phyloP scores from a whole-genome alignment of 257 asterid species.

The Solanum pinnatisectum region DNA sequence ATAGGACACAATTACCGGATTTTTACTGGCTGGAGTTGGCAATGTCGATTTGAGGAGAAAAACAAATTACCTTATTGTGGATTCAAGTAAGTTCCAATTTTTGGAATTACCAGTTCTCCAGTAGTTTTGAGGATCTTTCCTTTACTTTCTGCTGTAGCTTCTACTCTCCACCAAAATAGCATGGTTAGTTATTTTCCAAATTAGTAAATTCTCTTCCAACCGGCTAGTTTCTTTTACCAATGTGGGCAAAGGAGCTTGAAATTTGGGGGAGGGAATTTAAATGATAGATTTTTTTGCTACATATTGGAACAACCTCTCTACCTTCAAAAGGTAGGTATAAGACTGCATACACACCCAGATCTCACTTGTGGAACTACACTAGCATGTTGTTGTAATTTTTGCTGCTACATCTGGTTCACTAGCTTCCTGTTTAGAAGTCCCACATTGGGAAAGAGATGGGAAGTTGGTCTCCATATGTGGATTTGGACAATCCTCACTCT shows the following conservation, averaged over 20 bases:
- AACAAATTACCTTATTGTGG: conserved; percentile 85
- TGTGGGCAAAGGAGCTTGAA: background rate
- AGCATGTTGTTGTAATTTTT: background rate
- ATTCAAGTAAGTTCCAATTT: conserved; percentile 54
- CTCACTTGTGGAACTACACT: background rate
- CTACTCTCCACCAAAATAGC: background rate
- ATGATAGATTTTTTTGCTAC: background rate
- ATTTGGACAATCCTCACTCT: too few species aligned
- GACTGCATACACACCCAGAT: background rate
- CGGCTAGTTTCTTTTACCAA: background rate
- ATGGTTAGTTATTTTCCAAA: background rate
- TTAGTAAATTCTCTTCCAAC: background rate
- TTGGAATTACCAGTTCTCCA: background rate
- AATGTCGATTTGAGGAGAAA: conserved; percentile 94
- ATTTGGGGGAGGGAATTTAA: background rate
- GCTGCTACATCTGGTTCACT: background rate
- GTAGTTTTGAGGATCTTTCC: background rate
- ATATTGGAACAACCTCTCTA: background rate
- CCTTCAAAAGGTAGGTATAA: background rate
- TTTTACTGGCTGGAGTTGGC: conserved; percentile 96
- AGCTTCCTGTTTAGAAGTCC: background rate
- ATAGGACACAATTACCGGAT: conserved; percentile 88
- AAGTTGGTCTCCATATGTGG: too few species aligned
- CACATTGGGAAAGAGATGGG: too few species aligned
- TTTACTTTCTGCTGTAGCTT: background rate